Evolutionary conservation across 768 basidiomycete species (phyloP).

Genomic region (Hebeloma cylindrosporum): DNA sequence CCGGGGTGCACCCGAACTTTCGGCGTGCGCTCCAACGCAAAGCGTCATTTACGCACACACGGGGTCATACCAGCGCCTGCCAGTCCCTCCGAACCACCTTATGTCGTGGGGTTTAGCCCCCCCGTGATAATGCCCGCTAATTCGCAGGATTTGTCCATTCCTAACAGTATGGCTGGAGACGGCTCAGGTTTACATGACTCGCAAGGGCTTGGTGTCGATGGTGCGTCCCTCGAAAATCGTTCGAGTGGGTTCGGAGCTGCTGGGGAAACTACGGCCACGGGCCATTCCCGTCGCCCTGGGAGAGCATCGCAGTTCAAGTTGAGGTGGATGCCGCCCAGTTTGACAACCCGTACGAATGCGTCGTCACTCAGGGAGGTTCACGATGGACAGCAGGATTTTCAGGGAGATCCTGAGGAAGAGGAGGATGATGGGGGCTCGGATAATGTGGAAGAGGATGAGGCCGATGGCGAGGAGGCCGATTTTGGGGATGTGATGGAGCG

Average conservation of each 20-base stretch:
- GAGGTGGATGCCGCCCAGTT: conserved; percentile 44
- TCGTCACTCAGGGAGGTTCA: conserved; percentile 4
- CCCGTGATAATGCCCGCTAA: conserved; percentile 34
- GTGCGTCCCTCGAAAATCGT: neutral
- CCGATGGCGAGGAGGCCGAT: conserved; percentile 13
- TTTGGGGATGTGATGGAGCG: neutral
- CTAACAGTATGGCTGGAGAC: neutral
- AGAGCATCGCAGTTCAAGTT: conserved; percentile 27
- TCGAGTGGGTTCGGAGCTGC: neutral
- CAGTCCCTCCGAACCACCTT: conserved; percentile 20
- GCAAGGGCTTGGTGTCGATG: too few relatives aligned
- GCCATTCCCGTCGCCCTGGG: too few relatives aligned
- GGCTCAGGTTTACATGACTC: neutral
- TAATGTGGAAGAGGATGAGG: conserved; percentile 18
- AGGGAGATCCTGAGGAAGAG: conserved; percentile 14
- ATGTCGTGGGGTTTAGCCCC: conserved; percentile 39
- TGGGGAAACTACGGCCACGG: too few relatives aligned
- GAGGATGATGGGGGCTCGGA: conserved; percentile 1
- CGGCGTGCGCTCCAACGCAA: conserved; percentile 79
- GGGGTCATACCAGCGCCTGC: conserved; percentile 40
- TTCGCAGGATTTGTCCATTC: neutral
- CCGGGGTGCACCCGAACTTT: conserved; percentile 65
- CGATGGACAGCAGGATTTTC: conserved; percentile 12
- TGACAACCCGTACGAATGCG: conserved; percentile 30
- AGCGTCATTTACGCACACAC: conserved; percentile 76